Conservation (phyloP, 306 rosid genomes). For the Pyrus bretschneideri region DNA sequence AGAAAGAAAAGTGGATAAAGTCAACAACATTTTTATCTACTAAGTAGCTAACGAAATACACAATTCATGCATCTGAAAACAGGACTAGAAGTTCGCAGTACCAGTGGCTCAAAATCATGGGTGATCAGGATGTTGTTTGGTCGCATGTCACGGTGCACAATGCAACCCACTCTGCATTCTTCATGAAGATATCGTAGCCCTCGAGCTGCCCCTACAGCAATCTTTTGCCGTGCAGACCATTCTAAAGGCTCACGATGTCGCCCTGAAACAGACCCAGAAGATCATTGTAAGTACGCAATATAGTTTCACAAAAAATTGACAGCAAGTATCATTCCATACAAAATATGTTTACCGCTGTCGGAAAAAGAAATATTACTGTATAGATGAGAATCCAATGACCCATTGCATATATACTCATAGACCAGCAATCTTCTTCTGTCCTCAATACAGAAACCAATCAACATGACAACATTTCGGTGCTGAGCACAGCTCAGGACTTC, state of each 20-base stretch:
- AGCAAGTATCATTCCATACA: not conserved
- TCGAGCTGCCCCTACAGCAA: constrained; percentile 96
- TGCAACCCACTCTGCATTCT: constrained; percentile 98
- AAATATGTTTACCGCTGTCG: not conserved
- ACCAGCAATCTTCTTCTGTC: constrained; percentile 87
- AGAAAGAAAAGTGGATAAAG: constrained; percentile 13
- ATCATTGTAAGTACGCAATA: constrained; percentile 19
- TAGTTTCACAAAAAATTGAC: not conserved
- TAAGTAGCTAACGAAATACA: not conserved
- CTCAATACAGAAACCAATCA: constrained; percentile 96
- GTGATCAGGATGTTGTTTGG: constrained; percentile 98
- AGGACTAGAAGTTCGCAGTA: constrained; percentile 16
- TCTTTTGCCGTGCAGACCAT: constrained; percentile 89
- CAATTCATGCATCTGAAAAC: constrained; percentile 8
- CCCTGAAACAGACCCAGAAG: constrained; percentile 44
- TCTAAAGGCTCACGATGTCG: constrained; percentile 58
- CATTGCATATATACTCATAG: constrained; percentile 95
- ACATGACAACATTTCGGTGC: constrained; percentile 95
- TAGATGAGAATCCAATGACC: constrained; percentile 91
- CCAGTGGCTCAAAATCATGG: constrained; percentile 99
- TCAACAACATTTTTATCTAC: constrained; percentile 1
- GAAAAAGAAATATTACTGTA: constrained; percentile 50
- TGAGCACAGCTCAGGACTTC: constrained; percentile 99
- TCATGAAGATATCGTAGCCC: constrained; percentile 96
- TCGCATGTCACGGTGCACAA: constrained; percentile 98